Evolutionary conservation across 2,329 filamentous ascomycete genomes (phyloP), one percentile per base, ranked within the genome.

Genomic region (Scortechinia acanthostroma): DNA sequence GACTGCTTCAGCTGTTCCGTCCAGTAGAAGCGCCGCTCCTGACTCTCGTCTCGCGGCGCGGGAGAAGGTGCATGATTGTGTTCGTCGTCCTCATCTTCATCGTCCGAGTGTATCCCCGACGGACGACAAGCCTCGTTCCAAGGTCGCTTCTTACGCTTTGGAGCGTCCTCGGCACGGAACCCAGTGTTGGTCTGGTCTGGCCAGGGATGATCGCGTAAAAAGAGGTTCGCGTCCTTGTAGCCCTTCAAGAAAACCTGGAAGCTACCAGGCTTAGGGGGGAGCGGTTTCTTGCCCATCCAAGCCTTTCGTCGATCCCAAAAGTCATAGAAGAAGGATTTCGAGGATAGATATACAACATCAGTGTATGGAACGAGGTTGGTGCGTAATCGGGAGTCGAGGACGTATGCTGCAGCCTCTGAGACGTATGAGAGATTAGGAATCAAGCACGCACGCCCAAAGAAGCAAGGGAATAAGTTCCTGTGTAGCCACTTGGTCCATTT

Each of bases 401-500:
- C 89, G 62, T 96, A 98, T 25, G 93, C 93, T 16, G 93, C 93
- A 16, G 93, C 93, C 71, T 98, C 93, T 55, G 91, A 97, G 53
- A 98, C 89, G 60, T 98, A 98, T 45, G 91, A 96, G 43, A 98
- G 74, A 58, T 98, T 98, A 46, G 93, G 93, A 61, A 98, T 98
- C 45, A 98, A 78, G 58, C 80, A 97, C 42, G 91, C 91, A 57
- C 93, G 76, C 16, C 93, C 93, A 57, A 98, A 98, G 64, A 88
- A 96, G 68, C 94, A 98, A 5, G 93, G 93, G 55, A 98, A 97
- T 51, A 98, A 62, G 61, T 98, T 98, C 51, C 93, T 77, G 63
- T 98, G 93, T 69, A 98, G 91, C 93, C 93, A 98, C 66, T 98
- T 98, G 55, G 94, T 97, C 91, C 91, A 97, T 63, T 98, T 98